Conservation (phyloP, 257 asterid genomes). For the Solanum bulbocastanum region DNA sequence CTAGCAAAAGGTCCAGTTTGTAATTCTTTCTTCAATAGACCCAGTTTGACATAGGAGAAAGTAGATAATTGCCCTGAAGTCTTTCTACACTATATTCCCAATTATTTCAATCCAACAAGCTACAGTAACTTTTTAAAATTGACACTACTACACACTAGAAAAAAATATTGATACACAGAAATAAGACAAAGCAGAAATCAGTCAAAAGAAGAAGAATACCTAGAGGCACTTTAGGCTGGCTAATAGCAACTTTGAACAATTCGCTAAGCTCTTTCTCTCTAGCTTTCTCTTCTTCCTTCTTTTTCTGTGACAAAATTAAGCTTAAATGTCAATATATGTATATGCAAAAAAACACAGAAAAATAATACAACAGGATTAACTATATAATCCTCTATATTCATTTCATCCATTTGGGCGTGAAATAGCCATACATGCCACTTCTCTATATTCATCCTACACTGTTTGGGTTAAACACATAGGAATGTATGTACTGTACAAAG, state of each 20-base stretch:
- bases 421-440: background rate
- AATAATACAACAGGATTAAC: background rate
- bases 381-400: background rate
- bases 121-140: background rate
- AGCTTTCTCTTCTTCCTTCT: conserved; percentile 92
- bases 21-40: background rate
- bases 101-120: background rate
- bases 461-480: background rate
- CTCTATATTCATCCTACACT: background rate
- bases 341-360: background rate
- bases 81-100: background rate
- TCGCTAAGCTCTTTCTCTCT: conserved; percentile 87
- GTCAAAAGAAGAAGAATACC: conserved; percentile 29
- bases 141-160: background rate
- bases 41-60: background rate
- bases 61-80: background rate
- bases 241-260: conserved; percentile 73
- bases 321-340: background rate
- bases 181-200: background rate
- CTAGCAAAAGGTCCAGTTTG: background rate
- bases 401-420: background rate
- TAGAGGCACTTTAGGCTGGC: conserved; percentile 90
- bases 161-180: background rate
- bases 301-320: conserved; percentile 47
- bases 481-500: background rate